These are phyloP conservation scores for Pythium aphanidermatum DNA, from an alignment of 352 stramenopile species.

Conservation along the genomic window DNA sequence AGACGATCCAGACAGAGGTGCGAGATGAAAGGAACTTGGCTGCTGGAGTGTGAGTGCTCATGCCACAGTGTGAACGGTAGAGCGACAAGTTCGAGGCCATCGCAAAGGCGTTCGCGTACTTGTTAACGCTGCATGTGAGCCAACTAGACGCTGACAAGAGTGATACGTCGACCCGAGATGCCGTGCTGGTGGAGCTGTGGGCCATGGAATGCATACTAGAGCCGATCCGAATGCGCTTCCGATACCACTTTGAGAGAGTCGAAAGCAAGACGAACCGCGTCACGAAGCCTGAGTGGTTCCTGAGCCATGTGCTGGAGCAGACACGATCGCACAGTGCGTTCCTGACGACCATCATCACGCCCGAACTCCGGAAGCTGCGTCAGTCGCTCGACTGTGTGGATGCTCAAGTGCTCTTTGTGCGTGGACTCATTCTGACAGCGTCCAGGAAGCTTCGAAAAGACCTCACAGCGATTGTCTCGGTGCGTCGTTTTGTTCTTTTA, in stretches of 20 bases:
- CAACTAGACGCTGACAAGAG: slow-evolving; percentile 20
- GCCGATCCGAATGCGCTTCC: slow-evolving; percentile 50
- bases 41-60: background rate
- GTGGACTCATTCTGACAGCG: slow-evolving; percentile 32
- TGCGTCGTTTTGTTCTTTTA: slow-evolving; percentile 13
- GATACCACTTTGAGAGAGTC: slow-evolving; percentile 64
- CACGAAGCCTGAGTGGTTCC: slow-evolving; percentile 69
- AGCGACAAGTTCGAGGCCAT: slow-evolving; percentile 22
- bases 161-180: background rate
- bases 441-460: slow-evolving; percentile 48
- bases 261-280: slow-evolving; percentile 68
- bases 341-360: slow-evolving; percentile 31
- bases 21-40: no score
- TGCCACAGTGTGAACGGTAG: background rate
- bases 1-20: slow-evolving; percentile 29
- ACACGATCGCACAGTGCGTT: slow-evolving; percentile 39
- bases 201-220: slow-evolving; percentile 59
- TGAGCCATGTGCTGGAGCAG: slow-evolving; percentile 58
- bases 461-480: slow-evolving; percentile 33
- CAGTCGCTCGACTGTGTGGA: slow-evolving; percentile 46
- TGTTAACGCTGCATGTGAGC: slow-evolving; percentile 53
- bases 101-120: slow-evolving; percentile 37
- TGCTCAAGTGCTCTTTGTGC: slow-evolving; percentile 52
- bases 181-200: slow-evolving; percentile 34
- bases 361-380: slow-evolving; percentile 41